A percentile compares a stretch with the other conserved stretches of the same genome.
These are phyloP conservation scores for Pythium chondricola DNA, from an alignment of 352 stramenopile species.

Conservation along the genomic window DNA sequence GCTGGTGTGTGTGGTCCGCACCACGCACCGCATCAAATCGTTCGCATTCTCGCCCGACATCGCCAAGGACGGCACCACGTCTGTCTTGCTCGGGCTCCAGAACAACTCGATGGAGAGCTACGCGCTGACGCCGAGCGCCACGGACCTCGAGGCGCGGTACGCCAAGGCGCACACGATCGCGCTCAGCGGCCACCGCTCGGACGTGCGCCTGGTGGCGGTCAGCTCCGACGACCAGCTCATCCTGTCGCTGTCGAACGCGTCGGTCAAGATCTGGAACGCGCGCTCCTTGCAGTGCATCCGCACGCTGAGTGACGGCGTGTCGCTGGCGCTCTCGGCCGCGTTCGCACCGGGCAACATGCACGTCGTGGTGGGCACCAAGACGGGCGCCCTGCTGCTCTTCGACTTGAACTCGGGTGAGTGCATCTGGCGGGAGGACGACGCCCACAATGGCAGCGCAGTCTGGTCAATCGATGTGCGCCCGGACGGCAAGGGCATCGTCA, in stretches of 20 bases:
- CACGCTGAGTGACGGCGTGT: constrained; percentile 76
- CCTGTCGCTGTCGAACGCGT: constrained; percentile 78
- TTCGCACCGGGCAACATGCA: constrained; percentile 97
- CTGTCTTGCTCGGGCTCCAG: constrained; percentile 83
- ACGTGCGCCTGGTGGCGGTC: constrained; percentile 86
- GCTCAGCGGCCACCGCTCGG: constrained; percentile 87
- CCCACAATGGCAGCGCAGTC: constrained; percentile 92
- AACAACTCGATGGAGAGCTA: constrained; percentile 92
- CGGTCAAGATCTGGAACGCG: constrained; percentile 92
- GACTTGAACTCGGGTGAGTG: constrained; percentile 95
- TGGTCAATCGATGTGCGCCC: constrained; percentile 96
- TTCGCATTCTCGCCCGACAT: constrained; percentile 83
- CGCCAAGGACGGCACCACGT: constrained; percentile 75
- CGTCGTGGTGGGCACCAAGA: constrained; percentile 95
- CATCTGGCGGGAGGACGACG: constrained; percentile 80
- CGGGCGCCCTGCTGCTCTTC: constrained; percentile 91
- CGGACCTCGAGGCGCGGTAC: constrained; percentile 62
- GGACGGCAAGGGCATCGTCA: constrained; percentile 90
- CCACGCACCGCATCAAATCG: constrained; percentile 81
- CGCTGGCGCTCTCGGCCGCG: constrained; percentile 86
- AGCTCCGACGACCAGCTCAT: constrained; percentile 88
- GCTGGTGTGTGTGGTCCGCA: constrained; percentile 79
- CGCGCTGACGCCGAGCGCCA: constrained; percentile 44
- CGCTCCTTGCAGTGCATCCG: constrained; percentile 88
- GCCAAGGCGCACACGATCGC: constrained; percentile 61